Base-by-base conservation (phyloP, 805 yeast genomes). In the Ogataea pilisensis region DNA sequence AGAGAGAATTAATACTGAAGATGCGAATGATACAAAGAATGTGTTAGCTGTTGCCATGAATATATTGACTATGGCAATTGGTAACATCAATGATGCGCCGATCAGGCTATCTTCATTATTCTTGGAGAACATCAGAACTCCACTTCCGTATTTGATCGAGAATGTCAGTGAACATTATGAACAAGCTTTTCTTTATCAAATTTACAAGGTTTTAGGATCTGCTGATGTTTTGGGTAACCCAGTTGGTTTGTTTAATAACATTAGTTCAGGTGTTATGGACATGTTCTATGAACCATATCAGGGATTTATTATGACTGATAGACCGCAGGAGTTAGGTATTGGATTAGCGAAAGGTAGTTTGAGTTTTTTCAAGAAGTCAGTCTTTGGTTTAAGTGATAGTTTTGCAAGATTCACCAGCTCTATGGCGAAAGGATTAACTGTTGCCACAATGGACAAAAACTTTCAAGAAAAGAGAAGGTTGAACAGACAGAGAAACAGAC, bases 181-280 rank as follows among this genome's bases (percentile, higher is more conserved):
- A 9, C 97, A 90, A 58, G 91, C 93, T 22, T 84, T 91, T 64
- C 73, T 93, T 44, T 89, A 86, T 57, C 99, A 93, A 63, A 69
- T 93, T 26, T 95, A 93, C 64, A 89, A 88, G 60, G 81, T 93
- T 33, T 68, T 95, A 26, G 99, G 99, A 0, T 88, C 96, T 16
- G 99, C 98, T 0, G 99, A 95, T 63, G 78, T 93, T 50, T 66
- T 93, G 37, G 99, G 99, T 18, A 93, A 95, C 51, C 99, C 99
- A 0, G 98, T 95, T 22, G 99, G 99, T 1, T 68, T 93, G 46
- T 93, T 93, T 68, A 93, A 87, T 60, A 90, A 89, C 51, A 70
- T 93, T 42, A 82, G 95, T 42, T 88, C 97, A 0, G 99, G 99
- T 38, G 93, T 93, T 9, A 76, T 89, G 77, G 99, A 93, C 61